Evolutionary conservation across 2,329 filamentous ascomycete species (phyloP).

Genomic region (Sclerotinia nivalis): DNA sequence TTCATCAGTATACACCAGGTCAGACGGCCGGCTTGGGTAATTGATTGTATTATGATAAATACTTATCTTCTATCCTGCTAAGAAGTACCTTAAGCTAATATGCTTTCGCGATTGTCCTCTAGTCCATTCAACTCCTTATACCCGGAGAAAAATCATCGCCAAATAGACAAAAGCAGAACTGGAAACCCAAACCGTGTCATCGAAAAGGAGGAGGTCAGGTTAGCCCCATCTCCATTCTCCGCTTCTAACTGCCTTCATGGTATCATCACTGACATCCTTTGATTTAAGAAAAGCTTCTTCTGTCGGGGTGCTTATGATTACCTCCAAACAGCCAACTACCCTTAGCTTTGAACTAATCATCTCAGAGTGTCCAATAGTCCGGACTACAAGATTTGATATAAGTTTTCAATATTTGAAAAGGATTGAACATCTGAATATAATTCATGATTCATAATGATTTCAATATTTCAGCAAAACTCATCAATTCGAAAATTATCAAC

Average conservation of each 20-base stretch:
- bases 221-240: neutral
- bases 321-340: neutral
- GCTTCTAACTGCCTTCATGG: neutral
- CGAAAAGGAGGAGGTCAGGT: neutral
- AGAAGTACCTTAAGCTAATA: neutral
- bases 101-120: neutral
- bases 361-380: too few relatives aligned
- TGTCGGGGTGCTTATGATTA: neutral
- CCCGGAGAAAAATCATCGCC: neutral
- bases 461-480: too few relatives aligned
- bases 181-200: neutral
- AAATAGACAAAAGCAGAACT: neutral
- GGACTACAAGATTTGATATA: too few relatives aligned
- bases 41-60: neutral
- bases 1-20: neutral
- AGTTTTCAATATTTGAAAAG: too few relatives aligned
- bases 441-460: too few relatives aligned
- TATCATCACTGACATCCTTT: neutral
- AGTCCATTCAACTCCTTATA: too few relatives aligned
- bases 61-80: neutral
- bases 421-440: too few relatives aligned
- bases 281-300: neutral
- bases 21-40: neutral
- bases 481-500: too few relatives aligned
- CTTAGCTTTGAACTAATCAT: too few relatives aligned